Base-by-base conservation (phyloP, 2,329 filamentous ascomycete species). In the Cylindrodendrum hubeiense region DNA sequence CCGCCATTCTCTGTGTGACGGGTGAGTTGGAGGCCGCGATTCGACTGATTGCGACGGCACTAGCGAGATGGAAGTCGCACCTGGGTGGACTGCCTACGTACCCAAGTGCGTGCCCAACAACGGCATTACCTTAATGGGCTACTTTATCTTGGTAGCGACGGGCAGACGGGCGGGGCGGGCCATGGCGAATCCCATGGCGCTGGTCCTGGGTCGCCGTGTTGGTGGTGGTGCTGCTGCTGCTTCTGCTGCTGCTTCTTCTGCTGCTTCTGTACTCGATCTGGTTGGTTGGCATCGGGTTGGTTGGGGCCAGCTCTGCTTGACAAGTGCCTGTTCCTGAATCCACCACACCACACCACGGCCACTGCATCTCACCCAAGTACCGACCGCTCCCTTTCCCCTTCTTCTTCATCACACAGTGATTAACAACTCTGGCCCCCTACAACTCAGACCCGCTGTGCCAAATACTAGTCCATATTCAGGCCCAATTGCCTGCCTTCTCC, bases 321-420 rank as follows among this genome's bases (percentile, higher is more conserved):
- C 30, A 50, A 19, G 39, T 33, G 30, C 37, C 37, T 55, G 60
- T 57, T 62, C 60, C 60, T 57, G 60, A 57, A 57, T 46, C 60
- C 60, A 46, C 60, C 60, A 60, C 57, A 51, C 59, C 44, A 30
- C 46, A 21, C 46, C 47, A 49, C 24, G 19, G 15, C 26, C 46
- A 30, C 24, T 49, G 46, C 46, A 49, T 33, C 47, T 50, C 47
- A 21, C 3, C 47, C 47, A 50, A 34, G 28, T 50, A 33, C 47
- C 47, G 47, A 50, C 28, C 55, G 28, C 28, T 19, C 30, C 22
- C 39, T n/a, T 57, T 34, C 19, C 57, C 9, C 49, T 39, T 49
- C 22, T 39, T 51, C 49, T 54, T n/a, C 5, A 17, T 39, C 37
- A n/a, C 37, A 12, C 15, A 39, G 26, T 30, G 19, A 24, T 52